Evolutionary conservation across 257 asterid genomes (phyloP).

Genomic region (Solanum sitiens): DNA sequence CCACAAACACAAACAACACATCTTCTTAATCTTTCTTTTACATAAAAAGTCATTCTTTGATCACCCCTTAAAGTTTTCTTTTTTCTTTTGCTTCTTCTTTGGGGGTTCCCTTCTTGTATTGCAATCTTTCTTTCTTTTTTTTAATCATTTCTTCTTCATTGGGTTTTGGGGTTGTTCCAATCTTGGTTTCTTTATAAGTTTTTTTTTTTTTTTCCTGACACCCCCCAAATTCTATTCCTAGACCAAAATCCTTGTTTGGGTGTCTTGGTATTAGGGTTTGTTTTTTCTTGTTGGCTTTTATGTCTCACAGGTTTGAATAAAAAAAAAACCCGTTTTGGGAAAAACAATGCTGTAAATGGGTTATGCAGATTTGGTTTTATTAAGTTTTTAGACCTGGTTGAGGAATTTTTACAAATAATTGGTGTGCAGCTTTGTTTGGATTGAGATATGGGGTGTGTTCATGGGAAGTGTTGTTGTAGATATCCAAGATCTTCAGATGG

Average conservation of each 20-base stretch:
- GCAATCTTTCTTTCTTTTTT: neutral
- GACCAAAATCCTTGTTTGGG: neutral
- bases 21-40: conserved; percentile 5
- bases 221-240: neutral
- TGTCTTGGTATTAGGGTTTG: neutral
- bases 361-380: conserved; percentile 12
- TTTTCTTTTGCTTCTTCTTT: neutral
- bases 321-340: neutral
- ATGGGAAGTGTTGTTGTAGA: conserved; percentile 74
- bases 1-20: conserved; percentile 18
- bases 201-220: neutral
- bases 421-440: conserved; percentile 9
- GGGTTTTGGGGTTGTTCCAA: neutral
- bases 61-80: conserved; percentile 5
- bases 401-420: conserved; percentile 33
- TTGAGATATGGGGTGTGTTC: conserved; percentile 73
- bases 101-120: neutral
- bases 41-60: conserved; percentile 10
- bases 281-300: neutral
- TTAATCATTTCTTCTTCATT: neutral
- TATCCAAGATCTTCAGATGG: conserved; percentile 42
- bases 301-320: neutral
- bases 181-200: neutral
- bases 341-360: neutral
- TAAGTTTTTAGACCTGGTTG: conserved; percentile 15